These are phyloP conservation scores for Erysimum cheiranthoides DNA, from an alignment of 345 rosid genomes.

Conservation along the genomic window DNA sequence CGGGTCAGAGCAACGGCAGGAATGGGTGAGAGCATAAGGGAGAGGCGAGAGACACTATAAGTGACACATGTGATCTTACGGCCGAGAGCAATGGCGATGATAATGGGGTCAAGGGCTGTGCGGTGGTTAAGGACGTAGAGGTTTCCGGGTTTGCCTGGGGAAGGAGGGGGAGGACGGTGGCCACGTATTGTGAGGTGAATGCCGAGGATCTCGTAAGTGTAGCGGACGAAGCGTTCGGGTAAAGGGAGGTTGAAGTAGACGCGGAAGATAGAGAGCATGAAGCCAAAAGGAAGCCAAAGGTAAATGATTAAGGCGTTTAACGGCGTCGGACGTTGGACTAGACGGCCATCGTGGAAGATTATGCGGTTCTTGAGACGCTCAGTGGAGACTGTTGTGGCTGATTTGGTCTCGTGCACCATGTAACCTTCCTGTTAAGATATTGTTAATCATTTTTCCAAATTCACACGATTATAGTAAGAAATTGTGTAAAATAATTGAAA, in stretches of 20 bases:
- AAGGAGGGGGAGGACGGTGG: conserved; percentile 79
- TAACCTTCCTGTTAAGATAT: conserved; percentile 77
- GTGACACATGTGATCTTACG: conserved; percentile 94
- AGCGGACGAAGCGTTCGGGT: conserved; percentile 90
- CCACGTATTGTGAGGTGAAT: conserved; percentile 90
- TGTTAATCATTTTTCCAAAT: not conserved
- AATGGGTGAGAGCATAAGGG: conserved; percentile 83
- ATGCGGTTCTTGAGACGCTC: conserved; percentile 73
- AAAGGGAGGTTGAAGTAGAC: conserved; percentile 91
- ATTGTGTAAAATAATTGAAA: not conserved
- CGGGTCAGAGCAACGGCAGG: conserved; percentile 94
- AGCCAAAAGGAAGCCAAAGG: conserved; percentile 92
- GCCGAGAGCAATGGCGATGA: conserved; percentile 90
- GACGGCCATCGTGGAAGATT: conserved; percentile 95
- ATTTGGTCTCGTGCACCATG: conserved; percentile 81
- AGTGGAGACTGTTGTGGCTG: conserved; percentile 57
- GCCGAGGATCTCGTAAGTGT: conserved; percentile 93
- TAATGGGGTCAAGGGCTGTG: conserved; percentile 90
- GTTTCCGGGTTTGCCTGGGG: conserved; percentile 75
- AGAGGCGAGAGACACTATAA: conserved; percentile 91
- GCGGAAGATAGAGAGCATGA: conserved; percentile 76
- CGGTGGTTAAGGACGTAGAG: conserved; percentile 97
- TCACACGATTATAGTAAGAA: conserved; percentile 9
- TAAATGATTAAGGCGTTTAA: conserved; percentile 70
- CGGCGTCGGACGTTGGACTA: conserved; percentile 85